Base-by-base conservation (phyloP, 2,329 filamentous ascomycete genomes). In the Incumbomyces delicatus region DNA sequence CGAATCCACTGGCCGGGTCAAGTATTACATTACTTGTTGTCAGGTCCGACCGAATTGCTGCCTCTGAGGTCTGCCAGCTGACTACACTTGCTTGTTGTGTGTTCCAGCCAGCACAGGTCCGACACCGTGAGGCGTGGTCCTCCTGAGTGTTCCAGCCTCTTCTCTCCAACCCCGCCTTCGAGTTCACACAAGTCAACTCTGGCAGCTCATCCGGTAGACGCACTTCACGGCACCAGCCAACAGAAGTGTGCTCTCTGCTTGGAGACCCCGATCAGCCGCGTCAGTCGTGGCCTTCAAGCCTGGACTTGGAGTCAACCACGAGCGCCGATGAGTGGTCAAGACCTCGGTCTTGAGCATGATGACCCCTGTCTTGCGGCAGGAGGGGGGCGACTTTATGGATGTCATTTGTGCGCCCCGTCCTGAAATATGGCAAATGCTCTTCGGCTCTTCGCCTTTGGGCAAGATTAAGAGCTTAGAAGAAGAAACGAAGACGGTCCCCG, bases 401-500 rank as follows among this genome's bases (percentile, higher is more conserved):
- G 87, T 89, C 68, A 79, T 95, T 95, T 94, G 86, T 84, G 77
- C 86, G 86, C 76, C 81, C 74, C 62, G 73, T 78, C 77, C 66
- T 63, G 62, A 59, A 62, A 55, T 52, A 60, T 41, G 49, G 50
- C 50, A 50, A 55, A 53, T 53, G 58, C 59, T 60, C 62, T 57
- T 61, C 58, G 46, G 58, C 45, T 38, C 52, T 57, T 58, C 13
- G 40, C 40, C 59, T 38, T 31, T n/a, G 35, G 48, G 46, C 62
- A n/a, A n/a, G n/a, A n/a, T n/a, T 31, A 47, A 41, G 38, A 49
- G 43, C 13, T 49, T 60, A 60, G 79, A 79, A 80, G 83, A 81
- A 85, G 89, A 72, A 84, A 72, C 83, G 94, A 95, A 95, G 88
- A 92, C 86, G 80, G 83, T 94, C 87, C 82, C 74, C 65, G 84